Conservation (phyloP, 2,329 filamentous ascomycete genomes). For the Oidium heveae region DNA sequence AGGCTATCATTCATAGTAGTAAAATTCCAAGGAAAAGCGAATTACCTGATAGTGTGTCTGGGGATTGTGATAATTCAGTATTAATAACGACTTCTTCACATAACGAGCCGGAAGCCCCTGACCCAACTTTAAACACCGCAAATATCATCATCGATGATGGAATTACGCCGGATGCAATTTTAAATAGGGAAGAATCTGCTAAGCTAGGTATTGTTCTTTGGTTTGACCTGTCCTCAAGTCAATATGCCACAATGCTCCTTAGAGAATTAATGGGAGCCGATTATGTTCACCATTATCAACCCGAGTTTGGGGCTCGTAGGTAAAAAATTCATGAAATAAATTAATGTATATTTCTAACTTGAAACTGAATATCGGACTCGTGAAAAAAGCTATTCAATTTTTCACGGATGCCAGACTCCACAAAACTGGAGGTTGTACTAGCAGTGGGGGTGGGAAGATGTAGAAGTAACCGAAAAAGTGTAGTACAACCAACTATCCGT, state of each 20-base stretch:
- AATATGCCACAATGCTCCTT: conserved; percentile 67
- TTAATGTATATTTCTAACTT: too few relatives aligned
- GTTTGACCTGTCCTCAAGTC: conserved; percentile 52
- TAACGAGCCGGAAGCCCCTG: too few relatives aligned
- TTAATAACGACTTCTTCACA: too few relatives aligned
- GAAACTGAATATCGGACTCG: too few relatives aligned
- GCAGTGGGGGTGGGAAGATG: too few relatives aligned
- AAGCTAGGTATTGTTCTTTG: conserved; percentile 47
- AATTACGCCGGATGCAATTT: not conserved
- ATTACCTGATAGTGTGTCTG: not conserved
- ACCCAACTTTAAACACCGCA: not conserved
- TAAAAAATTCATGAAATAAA: too few relatives aligned
- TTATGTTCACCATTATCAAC: conserved; percentile 33
- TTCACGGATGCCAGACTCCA: too few relatives aligned
- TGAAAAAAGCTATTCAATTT: too few relatives aligned
- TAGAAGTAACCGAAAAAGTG: too few relatives aligned
- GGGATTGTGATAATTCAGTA: too few relatives aligned
- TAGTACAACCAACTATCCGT: too few relatives aligned
- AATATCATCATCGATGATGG: not conserved
- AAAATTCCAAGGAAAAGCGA: not conserved
- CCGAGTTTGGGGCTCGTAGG: conserved; percentile 24
- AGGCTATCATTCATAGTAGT: not conserved
- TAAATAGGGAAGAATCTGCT: not conserved
- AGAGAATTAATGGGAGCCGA: conserved; percentile 52
- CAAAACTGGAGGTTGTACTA: too few relatives aligned